A percentile compares a stretch with the other conserved stretches of the same genome.
These are phyloP conservation scores for Phytophthora podocarpi DNA, from an alignment of 352 stramenopile genomes.

Conservation along the genomic window DNA sequence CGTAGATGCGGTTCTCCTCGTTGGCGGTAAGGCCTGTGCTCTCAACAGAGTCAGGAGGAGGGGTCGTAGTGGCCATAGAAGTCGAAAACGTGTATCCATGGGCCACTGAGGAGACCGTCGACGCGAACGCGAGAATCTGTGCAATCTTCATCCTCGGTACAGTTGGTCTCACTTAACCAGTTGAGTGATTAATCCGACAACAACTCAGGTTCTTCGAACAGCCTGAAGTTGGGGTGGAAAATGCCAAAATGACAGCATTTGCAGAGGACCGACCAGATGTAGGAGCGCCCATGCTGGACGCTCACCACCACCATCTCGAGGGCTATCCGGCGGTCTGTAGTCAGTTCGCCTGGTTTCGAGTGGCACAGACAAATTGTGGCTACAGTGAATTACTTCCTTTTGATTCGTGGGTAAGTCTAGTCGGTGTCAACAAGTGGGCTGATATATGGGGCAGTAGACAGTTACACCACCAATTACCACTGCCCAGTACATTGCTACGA, in stretches of 20 bases:
- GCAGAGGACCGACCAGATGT: conserved; percentile 20
- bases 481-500: conserved; percentile 13
- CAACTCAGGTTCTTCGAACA: conserved; percentile 8
- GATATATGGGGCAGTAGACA: conserved; percentile 12
- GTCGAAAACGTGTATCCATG: conserved; percentile 40
- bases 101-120: conserved; percentile 10
- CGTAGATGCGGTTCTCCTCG: conserved; percentile 54
- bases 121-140: conserved; percentile 22
- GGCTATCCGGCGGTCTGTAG: conserved; percentile 17
- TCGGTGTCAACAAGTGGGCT: background rate
- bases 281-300: conserved; percentile 4
- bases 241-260: conserved; percentile 32
- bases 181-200: conserved; percentile 7
- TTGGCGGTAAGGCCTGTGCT: conserved; percentile 21
- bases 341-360: conserved; percentile 1
- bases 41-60: conserved; percentile 6
- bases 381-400: background rate
- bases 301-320: conserved; percentile 28
- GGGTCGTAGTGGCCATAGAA: conserved; percentile 10
- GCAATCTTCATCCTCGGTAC: conserved; percentile 23
- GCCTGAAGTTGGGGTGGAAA: conserved; percentile 10
- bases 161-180: conserved; percentile 11
- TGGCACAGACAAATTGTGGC: conserved; percentile 1
- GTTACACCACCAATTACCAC: background rate
- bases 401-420: background rate